Percentiles rank a stretch among this genome's conserved stretches.
These are phyloP conservation scores for Hymenoscyphus albidus DNA, from an alignment of 2,329 filamentous ascomycete species.

Conservation along the genomic window DNA sequence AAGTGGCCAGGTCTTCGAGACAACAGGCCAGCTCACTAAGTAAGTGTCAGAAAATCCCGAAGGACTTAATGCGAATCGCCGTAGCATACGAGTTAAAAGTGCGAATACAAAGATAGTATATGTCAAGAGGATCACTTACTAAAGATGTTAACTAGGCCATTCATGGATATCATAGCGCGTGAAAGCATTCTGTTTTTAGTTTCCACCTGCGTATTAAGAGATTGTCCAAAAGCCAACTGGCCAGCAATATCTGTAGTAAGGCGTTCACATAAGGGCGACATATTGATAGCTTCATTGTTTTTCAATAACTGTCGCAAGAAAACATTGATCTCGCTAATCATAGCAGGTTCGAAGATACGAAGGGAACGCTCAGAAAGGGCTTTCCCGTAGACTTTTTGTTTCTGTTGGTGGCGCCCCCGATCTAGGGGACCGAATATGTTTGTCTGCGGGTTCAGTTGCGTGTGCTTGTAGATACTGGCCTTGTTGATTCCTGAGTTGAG, in stretches of 20 bases:
- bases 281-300: not conserved
- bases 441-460: not conserved
- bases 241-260: not conserved
- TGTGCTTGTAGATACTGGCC: not conserved
- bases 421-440: not conserved
- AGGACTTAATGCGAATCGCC: no score
- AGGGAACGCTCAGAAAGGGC: slow-evolving; percentile 1
- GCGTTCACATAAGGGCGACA: not conserved
- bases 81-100: no score
- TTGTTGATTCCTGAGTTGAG: not conserved
- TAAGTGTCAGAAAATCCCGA: no score
- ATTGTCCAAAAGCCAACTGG: not conserved
- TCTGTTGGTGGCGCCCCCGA: not conserved
- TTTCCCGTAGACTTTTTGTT: not conserved
- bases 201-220: no score
- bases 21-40: no score
- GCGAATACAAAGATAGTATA: no score
- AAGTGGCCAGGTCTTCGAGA: no score
- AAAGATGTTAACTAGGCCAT: no score
- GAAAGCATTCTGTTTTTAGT: no score
- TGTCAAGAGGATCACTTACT: no score
- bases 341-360: slow-evolving; percentile 3
- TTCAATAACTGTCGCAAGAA: not conserved
- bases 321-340: slow-evolving; percentile 2
- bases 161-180: no score